phyloP scores from a whole-genome alignment of 2,329 filamentous ascomycete genomes.

The Microsporum audouinii region DNA sequence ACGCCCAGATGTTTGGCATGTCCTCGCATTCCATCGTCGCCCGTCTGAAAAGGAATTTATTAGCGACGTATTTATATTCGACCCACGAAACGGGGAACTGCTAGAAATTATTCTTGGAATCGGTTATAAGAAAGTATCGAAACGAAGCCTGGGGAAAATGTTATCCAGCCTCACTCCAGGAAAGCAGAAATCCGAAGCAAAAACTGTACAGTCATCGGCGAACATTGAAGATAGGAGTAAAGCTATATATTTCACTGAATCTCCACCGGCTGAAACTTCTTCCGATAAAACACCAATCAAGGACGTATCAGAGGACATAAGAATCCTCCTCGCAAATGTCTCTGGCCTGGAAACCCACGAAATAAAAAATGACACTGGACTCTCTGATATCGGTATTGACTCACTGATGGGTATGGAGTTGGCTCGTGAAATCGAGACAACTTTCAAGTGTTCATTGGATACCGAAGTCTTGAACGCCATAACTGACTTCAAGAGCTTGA shows the following conservation, averaged over 20 bases:
- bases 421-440: conserved; percentile 8
- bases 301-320: conserved; percentile 1
- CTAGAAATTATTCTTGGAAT: conserved; percentile 7
- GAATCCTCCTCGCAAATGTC: neutral
- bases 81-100: conserved; percentile 1
- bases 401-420: conserved; percentile 40
- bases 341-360: conserved; percentile 17
- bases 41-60: conserved; percentile 3
- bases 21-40: conserved; percentile 3
- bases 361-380: conserved; percentile 26
- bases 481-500: conserved; percentile 4
- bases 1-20: conserved; percentile 3
- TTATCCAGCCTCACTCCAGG: conserved; percentile 3
- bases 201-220: neutral
- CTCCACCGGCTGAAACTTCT: neutral
- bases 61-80: conserved; percentile 8
- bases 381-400: conserved; percentile 41
- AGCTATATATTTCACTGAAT: neutral
- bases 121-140: conserved; percentile 6
- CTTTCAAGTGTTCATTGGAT: conserved; percentile 7
- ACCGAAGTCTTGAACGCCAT: conserved; percentile 5
- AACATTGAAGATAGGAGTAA: neutral
- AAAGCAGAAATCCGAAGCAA: neutral
- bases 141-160: conserved; percentile 1
- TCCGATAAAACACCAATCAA: neutral